These are phyloP conservation scores for Gossypium thurberi DNA, from an alignment of 345 rosid species.

Conservation along the genomic window DNA sequence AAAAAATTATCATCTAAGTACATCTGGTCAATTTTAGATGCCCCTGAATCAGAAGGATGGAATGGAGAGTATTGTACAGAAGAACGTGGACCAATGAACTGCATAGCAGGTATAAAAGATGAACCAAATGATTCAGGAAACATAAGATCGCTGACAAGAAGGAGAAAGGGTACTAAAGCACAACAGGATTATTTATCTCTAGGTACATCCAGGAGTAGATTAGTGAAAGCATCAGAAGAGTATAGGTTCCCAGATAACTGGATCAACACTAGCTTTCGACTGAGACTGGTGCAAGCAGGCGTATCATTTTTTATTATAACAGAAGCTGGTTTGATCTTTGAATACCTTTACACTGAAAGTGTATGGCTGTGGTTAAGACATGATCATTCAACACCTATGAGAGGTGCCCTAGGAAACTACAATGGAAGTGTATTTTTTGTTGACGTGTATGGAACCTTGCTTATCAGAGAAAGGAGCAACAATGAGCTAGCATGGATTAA, in stretches of 20 bases:
- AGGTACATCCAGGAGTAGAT: constrained; percentile 14
- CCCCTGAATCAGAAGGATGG: constrained; percentile 74
- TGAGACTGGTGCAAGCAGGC: constrained; percentile 50
- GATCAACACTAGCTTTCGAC: constrained; percentile 36
- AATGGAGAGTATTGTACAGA: constrained; percentile 69
- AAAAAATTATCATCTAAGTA: constrained; percentile 36
- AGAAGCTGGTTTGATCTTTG: constrained; percentile 46
- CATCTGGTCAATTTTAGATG: constrained; percentile 48
- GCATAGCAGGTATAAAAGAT: constrained; percentile 49
- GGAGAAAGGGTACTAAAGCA: constrained; percentile 36
- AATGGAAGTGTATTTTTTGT: constrained; percentile 61
- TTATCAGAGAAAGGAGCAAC: constrained; percentile 50
- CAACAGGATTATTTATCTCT: constrained; percentile 38
- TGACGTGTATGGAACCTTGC: constrained; percentile 41
- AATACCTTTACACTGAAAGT: constrained; percentile 51
- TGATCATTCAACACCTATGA: constrained; percentile 56
- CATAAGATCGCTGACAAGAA: constrained; percentile 36
- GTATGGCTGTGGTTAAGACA: constrained; percentile 67
- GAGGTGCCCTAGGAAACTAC: constrained; percentile 53
- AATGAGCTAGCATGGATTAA: constrained; percentile 49
- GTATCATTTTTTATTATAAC: constrained; percentile 54
- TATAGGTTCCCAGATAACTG: constrained; percentile 30
- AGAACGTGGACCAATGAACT: constrained; percentile 53
- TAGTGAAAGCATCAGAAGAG: constrained; percentile 18
- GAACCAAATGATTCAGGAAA: constrained; percentile 40